A percentile compares a stretch with the other conserved stretches of the same genome.
Evolutionary conservation across 257 asterid species (phyloP).

Genomic region (Galeopsis tetrahit): DNA sequence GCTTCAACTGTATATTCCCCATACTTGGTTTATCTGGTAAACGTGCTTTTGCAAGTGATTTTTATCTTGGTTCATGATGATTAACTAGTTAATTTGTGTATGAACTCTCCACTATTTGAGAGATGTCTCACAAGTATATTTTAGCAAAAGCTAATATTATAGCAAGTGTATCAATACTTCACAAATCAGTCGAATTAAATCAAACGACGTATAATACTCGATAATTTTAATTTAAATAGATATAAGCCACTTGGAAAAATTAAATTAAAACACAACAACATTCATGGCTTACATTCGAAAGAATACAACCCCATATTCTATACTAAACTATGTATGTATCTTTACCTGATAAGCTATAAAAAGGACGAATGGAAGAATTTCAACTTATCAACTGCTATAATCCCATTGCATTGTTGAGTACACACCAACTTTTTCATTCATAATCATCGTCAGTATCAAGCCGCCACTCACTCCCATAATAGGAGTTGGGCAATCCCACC

Average conservation of each 20-base stretch:
- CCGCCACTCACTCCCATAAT: conserved; percentile 89
- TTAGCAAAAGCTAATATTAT: too few relatives aligned
- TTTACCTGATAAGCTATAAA: background rate
- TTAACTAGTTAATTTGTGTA: too few relatives aligned
- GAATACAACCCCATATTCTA: too few relatives aligned
- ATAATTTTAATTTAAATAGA: too few relatives aligned
- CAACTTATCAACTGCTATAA: conserved; percentile 7
- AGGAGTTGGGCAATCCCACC: conserved; percentile 93
- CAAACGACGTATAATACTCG: too few relatives aligned
- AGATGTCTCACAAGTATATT: too few relatives aligned
- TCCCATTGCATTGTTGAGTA: background rate
- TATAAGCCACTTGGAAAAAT: too few relatives aligned
- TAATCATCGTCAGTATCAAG: conserved; percentile 59
- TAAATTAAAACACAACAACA: background rate
- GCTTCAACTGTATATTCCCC: background rate
- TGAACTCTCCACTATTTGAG: too few relatives aligned
- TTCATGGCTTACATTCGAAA: too few relatives aligned
- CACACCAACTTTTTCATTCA: conserved; percentile 19
- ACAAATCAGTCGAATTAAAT: background rate
- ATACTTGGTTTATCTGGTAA: background rate
- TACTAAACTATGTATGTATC: too few relatives aligned
- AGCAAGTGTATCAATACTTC: too few relatives aligned
- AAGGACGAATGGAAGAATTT: background rate
- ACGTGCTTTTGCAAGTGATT: background rate
- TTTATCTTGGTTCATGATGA: background rate